These are phyloP conservation scores for Gryganskiella cystojenkinii DNA, from an alignment of 192 early-diverging fungal species.

Conservation along the genomic window DNA sequence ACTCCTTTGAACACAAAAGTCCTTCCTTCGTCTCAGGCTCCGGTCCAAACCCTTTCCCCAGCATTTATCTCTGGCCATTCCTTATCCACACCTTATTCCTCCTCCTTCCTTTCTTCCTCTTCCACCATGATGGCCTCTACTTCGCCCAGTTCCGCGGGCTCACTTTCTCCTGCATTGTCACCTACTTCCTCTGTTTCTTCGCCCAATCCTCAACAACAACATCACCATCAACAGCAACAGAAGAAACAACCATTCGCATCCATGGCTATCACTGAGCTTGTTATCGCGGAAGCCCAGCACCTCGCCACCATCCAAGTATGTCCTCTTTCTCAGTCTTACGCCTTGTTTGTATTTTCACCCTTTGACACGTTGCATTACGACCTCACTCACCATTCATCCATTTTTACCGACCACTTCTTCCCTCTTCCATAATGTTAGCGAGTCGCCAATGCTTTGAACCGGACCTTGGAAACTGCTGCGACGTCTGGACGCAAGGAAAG, in stretches of 20 bases:
- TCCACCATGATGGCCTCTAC: conserved; percentile 19
- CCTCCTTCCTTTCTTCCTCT: background rate
- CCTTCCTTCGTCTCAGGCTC: background rate
- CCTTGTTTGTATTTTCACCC: background rate
- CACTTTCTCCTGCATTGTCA: background rate
- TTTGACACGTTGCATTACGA: too few species aligned
- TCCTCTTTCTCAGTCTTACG: background rate
- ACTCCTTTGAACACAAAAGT: conserved; percentile 18
- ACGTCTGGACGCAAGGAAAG: conserved; percentile 31
- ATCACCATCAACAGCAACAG: conserved; percentile 2
- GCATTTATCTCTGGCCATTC: conserved; percentile 17
- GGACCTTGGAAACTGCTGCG: conserved; percentile 5
- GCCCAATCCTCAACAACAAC: conserved; percentile 2
- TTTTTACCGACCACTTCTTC: background rate
- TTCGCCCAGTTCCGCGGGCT: conserved; percentile 23
- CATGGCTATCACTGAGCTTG: conserved; percentile 44
- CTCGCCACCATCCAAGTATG: conserved; percentile 28
- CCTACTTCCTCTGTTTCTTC: conserved; percentile 6
- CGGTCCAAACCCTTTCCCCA: background rate
- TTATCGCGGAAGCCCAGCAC: conserved; percentile 38
- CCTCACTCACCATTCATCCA: too few species aligned
- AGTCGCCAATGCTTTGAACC: conserved; percentile 9
- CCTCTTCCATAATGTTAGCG: conserved; percentile 5
- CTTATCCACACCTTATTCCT: background rate
- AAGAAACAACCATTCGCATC: conserved; percentile 11